Percentiles rank a stretch among this genome's conserved stretches.
Conservation (phyloP, 331 rosid species). For the Cucumis variabilis region DNA sequence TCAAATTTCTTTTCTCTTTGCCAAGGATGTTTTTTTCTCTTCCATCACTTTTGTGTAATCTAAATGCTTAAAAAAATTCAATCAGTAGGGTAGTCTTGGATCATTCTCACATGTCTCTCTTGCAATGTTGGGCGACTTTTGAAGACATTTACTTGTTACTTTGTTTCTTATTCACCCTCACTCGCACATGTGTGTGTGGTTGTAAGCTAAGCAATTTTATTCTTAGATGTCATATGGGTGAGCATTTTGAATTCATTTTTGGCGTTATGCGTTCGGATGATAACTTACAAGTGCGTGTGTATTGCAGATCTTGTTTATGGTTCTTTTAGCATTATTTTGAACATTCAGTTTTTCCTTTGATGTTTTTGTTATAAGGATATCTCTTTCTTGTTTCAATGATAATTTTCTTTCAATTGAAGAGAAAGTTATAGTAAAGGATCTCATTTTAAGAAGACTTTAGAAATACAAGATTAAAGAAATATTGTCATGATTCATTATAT, state of each 20-base stretch:
- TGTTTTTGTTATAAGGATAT: not conserved
- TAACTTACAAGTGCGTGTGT: not conserved
- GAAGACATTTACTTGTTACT: no score
- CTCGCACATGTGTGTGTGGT: no score
- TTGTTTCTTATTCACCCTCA: no score
- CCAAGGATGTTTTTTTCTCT: not conserved
- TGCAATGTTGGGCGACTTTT: no score
- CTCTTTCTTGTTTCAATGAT: not conserved
- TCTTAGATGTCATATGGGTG: not conserved
- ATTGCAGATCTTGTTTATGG: not conserved
- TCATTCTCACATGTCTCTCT: conserved; percentile 98
- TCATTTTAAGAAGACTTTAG: not conserved
- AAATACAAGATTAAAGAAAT: not conserved
- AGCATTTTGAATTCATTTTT: not conserved
- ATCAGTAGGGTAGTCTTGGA: conserved; percentile 89
- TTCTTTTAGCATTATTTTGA: not conserved
- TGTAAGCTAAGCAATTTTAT: no score
- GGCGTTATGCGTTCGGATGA: not conserved
- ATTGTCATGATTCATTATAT: not conserved
- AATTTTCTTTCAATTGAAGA: not conserved
- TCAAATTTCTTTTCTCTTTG: no score
- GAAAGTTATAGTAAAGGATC: not conserved
- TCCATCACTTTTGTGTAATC: not conserved
- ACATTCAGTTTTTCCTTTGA: not conserved
- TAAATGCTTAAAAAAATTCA: not conserved